phyloP scores from a whole-genome alignment of 805 yeast genomes.

The Debaryomyces castellii region DNA sequence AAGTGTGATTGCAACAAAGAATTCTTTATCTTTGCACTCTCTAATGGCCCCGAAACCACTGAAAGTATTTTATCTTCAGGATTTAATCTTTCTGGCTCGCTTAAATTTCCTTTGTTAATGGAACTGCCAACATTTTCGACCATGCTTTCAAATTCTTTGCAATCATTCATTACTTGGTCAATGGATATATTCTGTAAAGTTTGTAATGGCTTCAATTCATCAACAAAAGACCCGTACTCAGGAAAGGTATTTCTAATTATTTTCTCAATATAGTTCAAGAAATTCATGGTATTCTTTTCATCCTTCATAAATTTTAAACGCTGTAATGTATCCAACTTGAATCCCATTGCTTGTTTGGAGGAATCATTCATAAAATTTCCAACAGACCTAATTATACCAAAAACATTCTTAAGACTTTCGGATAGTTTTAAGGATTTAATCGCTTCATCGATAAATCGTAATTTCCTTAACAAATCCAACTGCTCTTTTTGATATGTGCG shows the following conservation, averaged over 20 bases:
- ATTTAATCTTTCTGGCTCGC: slow-evolving; percentile 75
- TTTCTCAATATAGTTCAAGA: slow-evolving; percentile 88
- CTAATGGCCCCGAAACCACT: slow-evolving; percentile 63
- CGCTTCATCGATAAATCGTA: slow-evolving; percentile 73
- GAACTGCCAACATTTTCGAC: slow-evolving; percentile 73
- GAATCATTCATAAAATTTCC: slow-evolving; percentile 96
- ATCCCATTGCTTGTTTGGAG: slow-evolving; percentile 91
- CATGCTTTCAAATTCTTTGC: slow-evolving; percentile 58
- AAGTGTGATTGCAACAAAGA: slow-evolving; percentile 64
- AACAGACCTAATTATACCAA: slow-evolving; percentile 83
- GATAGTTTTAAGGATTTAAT: slow-evolving; percentile 65
- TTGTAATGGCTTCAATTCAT: slow-evolving; percentile 61
- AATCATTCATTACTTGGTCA: slow-evolving; percentile 77
- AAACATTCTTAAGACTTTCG: slow-evolving; percentile 63
- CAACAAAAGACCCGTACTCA: slow-evolving; percentile 69
- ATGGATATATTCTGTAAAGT: slow-evolving; percentile 72
- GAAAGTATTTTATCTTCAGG: slow-evolving; percentile 74
- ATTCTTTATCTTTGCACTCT: slow-evolving; percentile 72
- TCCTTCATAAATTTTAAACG: slow-evolving; percentile 89
- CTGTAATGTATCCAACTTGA: slow-evolving; percentile 85
- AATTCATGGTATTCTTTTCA: slow-evolving; percentile 81
- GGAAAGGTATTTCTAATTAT: slow-evolving; percentile 84
- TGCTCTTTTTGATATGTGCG: slow-evolving; percentile 79
- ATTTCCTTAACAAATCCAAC: slow-evolving; percentile 62
- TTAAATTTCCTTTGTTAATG: slow-evolving; percentile 77